Evolutionary conservation across 2,329 filamentous ascomycete genomes (phyloP).

Genomic region (Ceratocystis eucalypticola): DNA sequence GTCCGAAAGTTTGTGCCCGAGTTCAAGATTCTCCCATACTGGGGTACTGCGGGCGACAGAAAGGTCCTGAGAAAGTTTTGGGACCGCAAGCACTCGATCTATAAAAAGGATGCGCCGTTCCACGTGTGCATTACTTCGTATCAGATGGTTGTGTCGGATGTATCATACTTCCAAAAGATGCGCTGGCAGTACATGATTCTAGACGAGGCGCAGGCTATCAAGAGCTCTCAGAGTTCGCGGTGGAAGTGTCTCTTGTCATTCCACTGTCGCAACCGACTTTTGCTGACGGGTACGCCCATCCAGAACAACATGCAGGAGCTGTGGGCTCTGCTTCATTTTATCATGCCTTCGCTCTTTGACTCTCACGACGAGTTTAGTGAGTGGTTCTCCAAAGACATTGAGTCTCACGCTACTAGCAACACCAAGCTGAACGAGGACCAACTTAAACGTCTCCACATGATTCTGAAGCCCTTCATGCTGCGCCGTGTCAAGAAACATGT

Average conservation of each 20-base stretch:
- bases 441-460: slow-evolving; percentile 93
- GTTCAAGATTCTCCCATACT: slow-evolving; percentile 92
- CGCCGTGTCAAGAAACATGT: slow-evolving; percentile 99
- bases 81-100: slow-evolving; percentile 95
- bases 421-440: slow-evolving; percentile 99
- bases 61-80: slow-evolving; percentile 97
- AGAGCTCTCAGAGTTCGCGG: slow-evolving; percentile 87
- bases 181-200: slow-evolving; percentile 99
- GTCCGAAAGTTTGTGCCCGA: slow-evolving; percentile 88
- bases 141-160: slow-evolving; percentile 89
- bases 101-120: slow-evolving; percentile 84
- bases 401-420: slow-evolving; percentile 96
- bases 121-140: slow-evolving; percentile 96
- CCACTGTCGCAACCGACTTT: slow-evolving; percentile 83
- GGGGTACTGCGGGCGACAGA: slow-evolving; percentile 85
- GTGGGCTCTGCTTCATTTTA: slow-evolving; percentile 96
- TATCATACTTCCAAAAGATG: slow-evolving; percentile 97
- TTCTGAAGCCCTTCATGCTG: slow-evolving; percentile 98
- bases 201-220: slow-evolving; percentile 97
- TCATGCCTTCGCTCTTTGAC: slow-evolving; percentile 98
- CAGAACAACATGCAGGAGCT: slow-evolving; percentile 99
- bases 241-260: slow-evolving; percentile 94
- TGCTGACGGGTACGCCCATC: slow-evolving; percentile 92
- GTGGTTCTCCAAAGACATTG: slow-evolving; percentile 92
- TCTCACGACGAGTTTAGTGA: slow-evolving; percentile 87